These are phyloP conservation scores for Pseudonectria buxi DNA, from an alignment of 2,329 filamentous ascomycete genomes.

Conservation along the genomic window DNA sequence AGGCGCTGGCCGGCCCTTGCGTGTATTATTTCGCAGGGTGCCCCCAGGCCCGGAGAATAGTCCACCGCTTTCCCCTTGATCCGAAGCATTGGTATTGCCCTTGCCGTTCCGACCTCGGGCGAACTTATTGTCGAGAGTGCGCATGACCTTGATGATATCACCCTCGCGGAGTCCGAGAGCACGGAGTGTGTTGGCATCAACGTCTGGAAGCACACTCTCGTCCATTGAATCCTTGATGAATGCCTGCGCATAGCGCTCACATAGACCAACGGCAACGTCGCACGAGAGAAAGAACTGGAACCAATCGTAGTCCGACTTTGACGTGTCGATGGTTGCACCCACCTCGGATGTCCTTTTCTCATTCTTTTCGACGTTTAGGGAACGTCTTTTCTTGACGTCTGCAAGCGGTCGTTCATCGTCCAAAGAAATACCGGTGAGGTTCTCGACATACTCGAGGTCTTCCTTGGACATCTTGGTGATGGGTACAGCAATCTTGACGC, in stretches of 20 bases:
- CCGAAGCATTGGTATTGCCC: constrained; percentile 12
- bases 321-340: constrained; percentile 56
- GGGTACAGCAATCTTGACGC: constrained; percentile 96
- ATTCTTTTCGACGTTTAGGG: constrained; percentile 29
- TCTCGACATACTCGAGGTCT: constrained; percentile 92
- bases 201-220: constrained; percentile 83
- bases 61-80: constrained; percentile 51
- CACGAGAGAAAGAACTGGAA: constrained; percentile 96
- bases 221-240: constrained; percentile 94
- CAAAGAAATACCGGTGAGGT: constrained; percentile 75
- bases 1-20: constrained; percentile 82
- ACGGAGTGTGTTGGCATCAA: constrained; percentile 73
- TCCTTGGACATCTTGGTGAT: constrained; percentile 92
- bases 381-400: constrained; percentile 57
- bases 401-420: constrained; percentile 93
- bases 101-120: constrained; percentile 48
- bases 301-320: constrained; percentile 85
- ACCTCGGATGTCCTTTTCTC: constrained; percentile 27
- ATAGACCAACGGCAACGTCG: constrained; percentile 86
- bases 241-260: constrained; percentile 86
- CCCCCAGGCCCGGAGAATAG: constrained; percentile 94
- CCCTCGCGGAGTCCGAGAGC: constrained; percentile 92
- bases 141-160: constrained; percentile 94
- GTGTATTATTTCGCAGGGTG: constrained; percentile 84
- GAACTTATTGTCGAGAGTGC: constrained; percentile 75